Base-by-base conservation (phyloP, 371 early-diverging fungal genomes). In the Phascolomyces articulosus region DNA sequence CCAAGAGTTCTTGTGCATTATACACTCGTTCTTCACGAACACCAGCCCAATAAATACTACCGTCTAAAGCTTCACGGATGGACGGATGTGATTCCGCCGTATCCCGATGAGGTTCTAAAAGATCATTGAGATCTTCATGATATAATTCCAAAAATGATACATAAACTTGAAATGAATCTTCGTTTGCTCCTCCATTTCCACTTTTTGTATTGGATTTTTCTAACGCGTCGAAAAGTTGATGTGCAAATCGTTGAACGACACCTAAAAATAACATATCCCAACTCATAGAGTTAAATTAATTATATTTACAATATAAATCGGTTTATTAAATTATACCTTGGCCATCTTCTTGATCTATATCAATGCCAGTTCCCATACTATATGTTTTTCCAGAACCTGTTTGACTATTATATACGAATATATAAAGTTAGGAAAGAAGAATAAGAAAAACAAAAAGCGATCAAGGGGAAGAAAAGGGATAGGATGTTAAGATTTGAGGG, bases 101-200 rank as follows among this genome's bases (percentile, higher is more conserved):
- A 18, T 79, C 71, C 8, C 55, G 60, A 41, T 55, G 28, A 7
- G 67, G 66, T 58, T 85, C 83, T 34, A 96, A 80, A 16, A 97
- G 84, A 77, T 97, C 96, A 29, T 90, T 86, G 11, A 95, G 75
- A 64, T 93, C 93, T 74, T 99, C 98, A 77, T 98, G 97, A 82
- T 99, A 97, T 31, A 99, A 75, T 74, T 99, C 99, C n/a, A 96
- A 67, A 73, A 90, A 95, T 44, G 92, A 85, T 10, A 87, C 83
- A 40, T 65, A 75, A 24, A 90, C 84, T 60, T 85, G 82, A 54
- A 79, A 86, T 21, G 83, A 10, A 21, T 54, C n/a, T 1, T 38
- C 44, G 4, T 54, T 7, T 10, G 21, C 15, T 18, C 16, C 38
- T 44, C 38, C 95, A n/a, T n/a, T n/a, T n/a, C n/a, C n/a, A n/a